Evolutionary conservation across 331 rosid genomes (phyloP).

Genomic region (Malus hybrid): DNA sequence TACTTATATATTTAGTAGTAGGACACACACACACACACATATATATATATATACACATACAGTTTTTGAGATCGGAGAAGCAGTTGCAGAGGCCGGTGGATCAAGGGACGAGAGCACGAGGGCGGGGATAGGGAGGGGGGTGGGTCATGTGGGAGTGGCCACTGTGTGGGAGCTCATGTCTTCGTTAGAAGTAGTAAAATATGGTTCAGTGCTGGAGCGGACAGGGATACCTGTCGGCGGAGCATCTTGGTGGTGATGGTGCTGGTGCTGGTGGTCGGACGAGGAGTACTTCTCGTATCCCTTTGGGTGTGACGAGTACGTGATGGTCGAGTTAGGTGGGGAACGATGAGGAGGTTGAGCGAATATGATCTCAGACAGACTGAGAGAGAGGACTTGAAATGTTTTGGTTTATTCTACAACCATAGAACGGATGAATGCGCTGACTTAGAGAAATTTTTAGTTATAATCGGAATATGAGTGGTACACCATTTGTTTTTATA

Average conservation of each 20-base stretch:
- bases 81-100: slow-evolving; percentile 37
- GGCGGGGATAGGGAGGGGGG: background rate
- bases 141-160: background rate
- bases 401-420: too few relatives aligned
- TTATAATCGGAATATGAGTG: too few relatives aligned
- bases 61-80: slow-evolving; percentile 25
- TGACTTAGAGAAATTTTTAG: too few relatives aligned
- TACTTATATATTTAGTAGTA: too few relatives aligned
- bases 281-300: slow-evolving; percentile 5
- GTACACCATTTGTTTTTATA: too few relatives aligned
- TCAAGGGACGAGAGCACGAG: slow-evolving; percentile 18
- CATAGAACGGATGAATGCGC: too few relatives aligned
- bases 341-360: background rate
- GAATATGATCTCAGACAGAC: background rate
- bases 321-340: background rate
- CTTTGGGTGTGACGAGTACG: background rate
- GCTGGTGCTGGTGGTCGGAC: background rate
- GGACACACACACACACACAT: too few relatives aligned
- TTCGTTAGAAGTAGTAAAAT: background rate
- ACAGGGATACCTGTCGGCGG: background rate
- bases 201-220: background rate
- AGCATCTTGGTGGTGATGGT: background rate
- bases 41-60: background rate
- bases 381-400: too few relatives aligned
- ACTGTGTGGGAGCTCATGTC: background rate